Base-by-base conservation (phyloP, 768 basidiomycete genomes). In the Boletus reticulatus region DNA sequence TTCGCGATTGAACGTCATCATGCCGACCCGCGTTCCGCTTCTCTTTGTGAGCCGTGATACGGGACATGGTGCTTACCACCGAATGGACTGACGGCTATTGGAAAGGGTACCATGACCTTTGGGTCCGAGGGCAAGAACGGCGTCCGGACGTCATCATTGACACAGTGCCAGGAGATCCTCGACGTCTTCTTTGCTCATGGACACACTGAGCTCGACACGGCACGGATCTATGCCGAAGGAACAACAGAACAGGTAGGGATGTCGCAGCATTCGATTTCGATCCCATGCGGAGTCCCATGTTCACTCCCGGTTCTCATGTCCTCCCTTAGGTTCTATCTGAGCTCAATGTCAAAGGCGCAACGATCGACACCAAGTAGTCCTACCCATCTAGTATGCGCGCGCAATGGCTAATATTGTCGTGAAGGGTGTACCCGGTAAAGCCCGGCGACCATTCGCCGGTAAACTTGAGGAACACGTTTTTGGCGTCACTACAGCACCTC, bases 241-340 rank as follows among this genome's bases (percentile, higher is more conserved):
- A 84, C 84, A 0, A 82, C 82, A 8, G 84, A 88, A 63, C 73
- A 75, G 63, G 80, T 78, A 38, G 9, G 70, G 48, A 3, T 24
- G 9, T 20, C 44, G 11, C 11, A 9, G 6, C 6, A 10, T 45
- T 22, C 8, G 29, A 48, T 45, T 13, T 6, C 34, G 13, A 9
- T 27, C 14, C 4, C n/a, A 34, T 3, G 13, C 4, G 16, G 14
- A 19, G 9, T 14, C 24, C 16, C 20, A 29, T 46, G 24, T 29
- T 47, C n/a, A 32, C 8, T 41, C 9, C 6, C 12, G 4, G n/a
- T 34, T n/a, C 53, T 19, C 17, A 39, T 19, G 38, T 19, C 17
- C 38, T 24, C 38, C 14, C 38, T 24, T 20, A 80, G 81, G 27
- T 71, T 14, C 58, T 82, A 5, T 67, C 74, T 6, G 66, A 76